Conservation (phyloP, 2,329 filamentous ascomycete species). For the Kalaharituber pfeilii region DNA sequence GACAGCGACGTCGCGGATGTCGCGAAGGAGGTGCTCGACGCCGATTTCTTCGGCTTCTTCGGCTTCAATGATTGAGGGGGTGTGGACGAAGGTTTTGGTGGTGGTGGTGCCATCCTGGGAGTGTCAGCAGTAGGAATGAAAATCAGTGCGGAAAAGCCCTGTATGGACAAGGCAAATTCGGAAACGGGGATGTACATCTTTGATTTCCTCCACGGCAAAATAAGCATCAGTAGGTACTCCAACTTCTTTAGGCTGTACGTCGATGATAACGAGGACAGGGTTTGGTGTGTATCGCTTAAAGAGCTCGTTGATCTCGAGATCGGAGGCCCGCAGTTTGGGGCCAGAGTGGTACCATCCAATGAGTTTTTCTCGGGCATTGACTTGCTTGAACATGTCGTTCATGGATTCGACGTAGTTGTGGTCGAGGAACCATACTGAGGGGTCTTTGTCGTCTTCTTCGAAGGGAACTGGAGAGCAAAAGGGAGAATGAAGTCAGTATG, state of each 20-base stretch:
- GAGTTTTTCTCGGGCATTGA: constrained; percentile 95
- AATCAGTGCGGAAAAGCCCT: constrained; percentile 3
- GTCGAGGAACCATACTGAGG: constrained; percentile 96
- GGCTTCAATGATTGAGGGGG: constrained; percentile 92
- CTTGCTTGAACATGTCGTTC: constrained; percentile 99
- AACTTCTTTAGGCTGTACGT: constrained; percentile 94
- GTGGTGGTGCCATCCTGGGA: constrained; percentile 85
- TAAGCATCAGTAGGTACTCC: constrained; percentile 97
- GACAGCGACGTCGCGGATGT: constrained; percentile 94
- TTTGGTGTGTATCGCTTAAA: constrained; percentile 99
- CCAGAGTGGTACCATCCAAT: constrained; percentile 99
- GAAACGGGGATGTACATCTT: constrained; percentile 54
- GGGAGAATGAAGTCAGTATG: constrained; percentile 18
- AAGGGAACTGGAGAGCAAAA: constrained; percentile 55
- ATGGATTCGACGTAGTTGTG: constrained; percentile 99
- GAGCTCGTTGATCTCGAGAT: constrained; percentile 97
- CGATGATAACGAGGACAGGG: constrained; percentile 89
- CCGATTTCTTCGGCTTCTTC: constrained; percentile 98
- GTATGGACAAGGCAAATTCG: constrained; percentile 4
- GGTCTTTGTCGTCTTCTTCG: constrained; percentile 97
- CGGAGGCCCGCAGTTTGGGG: constrained; percentile 86
- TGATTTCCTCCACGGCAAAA: constrained; percentile 98
- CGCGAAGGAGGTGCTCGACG: constrained; percentile 89
- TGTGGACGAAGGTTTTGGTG: constrained; percentile 94
- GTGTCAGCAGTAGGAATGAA: constrained; percentile 1